Evolutionary conservation across 208 protist species (phyloP).

Genomic region (Trypanosoma boissoni): DNA sequence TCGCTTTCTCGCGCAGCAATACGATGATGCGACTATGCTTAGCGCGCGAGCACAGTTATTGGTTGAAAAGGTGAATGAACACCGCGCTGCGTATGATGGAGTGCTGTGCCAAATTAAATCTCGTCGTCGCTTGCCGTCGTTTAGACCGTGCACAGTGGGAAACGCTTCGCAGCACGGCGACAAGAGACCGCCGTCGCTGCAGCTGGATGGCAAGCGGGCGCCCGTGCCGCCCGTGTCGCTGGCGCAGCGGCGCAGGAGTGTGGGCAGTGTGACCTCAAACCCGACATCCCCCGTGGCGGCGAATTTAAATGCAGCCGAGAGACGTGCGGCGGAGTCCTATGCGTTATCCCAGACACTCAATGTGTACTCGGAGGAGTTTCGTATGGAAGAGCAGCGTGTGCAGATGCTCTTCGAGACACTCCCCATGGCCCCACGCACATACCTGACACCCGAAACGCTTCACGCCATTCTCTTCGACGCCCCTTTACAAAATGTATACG

Average conservation of each 20-base stretch:
- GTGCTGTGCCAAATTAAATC: conserved; percentile 16
- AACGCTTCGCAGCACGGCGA: too few species aligned
- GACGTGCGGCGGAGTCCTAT: not conserved
- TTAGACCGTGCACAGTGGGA: conserved; percentile 21
- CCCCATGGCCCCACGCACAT: conserved; percentile 40
- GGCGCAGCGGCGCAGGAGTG: too few species aligned
- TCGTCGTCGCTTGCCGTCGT: conserved; percentile 10
- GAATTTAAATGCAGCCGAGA: not conserved
- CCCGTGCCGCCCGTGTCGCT: too few species aligned
- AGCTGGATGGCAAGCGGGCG: too few species aligned
- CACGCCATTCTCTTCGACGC: conserved; percentile 45
- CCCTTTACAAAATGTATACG: conserved; percentile 21
- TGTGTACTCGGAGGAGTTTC: conserved; percentile 47
- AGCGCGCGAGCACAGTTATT: conserved; percentile 14
- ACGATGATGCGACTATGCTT: conserved; percentile 18
- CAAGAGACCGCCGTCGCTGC: too few species aligned
- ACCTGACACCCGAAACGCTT: conserved; percentile 62
- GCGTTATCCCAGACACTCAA: conserved; percentile 30
- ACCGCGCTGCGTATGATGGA: conserved; percentile 25
- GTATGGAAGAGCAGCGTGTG: conserved; percentile 41
- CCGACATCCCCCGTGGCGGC: not conserved
- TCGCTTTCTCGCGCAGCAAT: conserved; percentile 30
- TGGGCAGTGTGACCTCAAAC: not conserved
- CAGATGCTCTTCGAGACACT: conserved; percentile 44
- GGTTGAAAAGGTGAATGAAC: conserved; percentile 41